Base-by-base conservation (phyloP, 2,329 filamentous ascomycete genomes). In the Diaporthe humulicola region DNA sequence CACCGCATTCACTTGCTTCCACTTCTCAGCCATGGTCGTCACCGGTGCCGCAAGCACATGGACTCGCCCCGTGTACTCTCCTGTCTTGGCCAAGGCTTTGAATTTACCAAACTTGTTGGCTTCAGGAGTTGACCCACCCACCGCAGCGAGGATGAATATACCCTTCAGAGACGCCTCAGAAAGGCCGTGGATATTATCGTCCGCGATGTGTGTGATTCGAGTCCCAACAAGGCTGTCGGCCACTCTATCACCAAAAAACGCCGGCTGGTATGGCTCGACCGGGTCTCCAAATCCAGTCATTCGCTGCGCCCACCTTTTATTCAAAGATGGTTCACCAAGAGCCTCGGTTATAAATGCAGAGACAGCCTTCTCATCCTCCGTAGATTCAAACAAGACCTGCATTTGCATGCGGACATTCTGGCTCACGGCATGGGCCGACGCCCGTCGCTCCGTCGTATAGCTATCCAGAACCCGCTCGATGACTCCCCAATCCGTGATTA, bases 121-220 rank as follows among this genome's bases (percentile, higher is more conserved):
- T 4, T 30, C 14, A 12, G 19, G 3, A 12, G 6, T 12, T 2
- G 58, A n/a, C 8, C 17, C 25, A 5, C 28, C 14, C 3, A 75
- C 19, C 8, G 56, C 48, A 33, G 70, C 70, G n/a, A 75, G 33
- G 15, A 75, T 28, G 4, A 74, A 77, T 25, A 78, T 80, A 2
- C 69, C 61, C 4, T 70, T 19, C 4, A 14, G 36, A 1, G 70
- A 58, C 25, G 74, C 74, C 30, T 48, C 28, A 8, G 70, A 54
- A 4, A 75, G 42, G 19, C 45, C 54, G 2, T 45, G 15, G 56
- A 54, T 70, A 15, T 75, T 25, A 17, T 25, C 54, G 9, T 70
- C 56, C 15, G 61, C 14, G 12, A 75, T 38, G 22, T 73, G 70
- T 19, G 70, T 70, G 22, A 75, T 22, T 28, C 74, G 60, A 12